Conservation (phyloP, 345 rosid species). For the Eucalyptus sp. region DNA sequence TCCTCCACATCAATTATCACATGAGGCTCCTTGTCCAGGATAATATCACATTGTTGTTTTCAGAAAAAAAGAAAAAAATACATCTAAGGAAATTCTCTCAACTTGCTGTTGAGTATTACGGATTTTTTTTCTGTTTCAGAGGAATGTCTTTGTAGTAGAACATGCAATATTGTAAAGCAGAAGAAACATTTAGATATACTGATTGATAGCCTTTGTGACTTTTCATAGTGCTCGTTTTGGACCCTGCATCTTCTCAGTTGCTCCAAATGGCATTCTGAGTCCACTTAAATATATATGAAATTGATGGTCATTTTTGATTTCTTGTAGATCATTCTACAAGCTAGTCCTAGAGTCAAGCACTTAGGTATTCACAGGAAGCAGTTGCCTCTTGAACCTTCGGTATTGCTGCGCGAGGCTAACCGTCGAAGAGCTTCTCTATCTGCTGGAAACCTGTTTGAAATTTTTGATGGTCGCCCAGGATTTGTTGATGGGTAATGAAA, state of each 20-base stretch:
- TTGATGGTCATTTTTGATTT: neutral
- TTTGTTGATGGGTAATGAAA: slow-evolving; percentile 64
- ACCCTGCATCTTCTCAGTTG: neutral
- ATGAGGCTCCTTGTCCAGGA: neutral
- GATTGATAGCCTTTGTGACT: neutral
- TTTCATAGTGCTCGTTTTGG: neutral
- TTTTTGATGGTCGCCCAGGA: slow-evolving; percentile 42
- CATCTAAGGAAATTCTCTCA: neutral
- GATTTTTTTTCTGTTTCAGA: neutral
- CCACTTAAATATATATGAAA: neutral
- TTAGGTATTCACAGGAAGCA: slow-evolving; percentile 82
- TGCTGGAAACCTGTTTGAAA: slow-evolving; percentile 79
- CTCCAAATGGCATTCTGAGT: neutral
- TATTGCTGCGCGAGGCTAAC: slow-evolving; percentile 91
- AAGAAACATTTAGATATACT: neutral
- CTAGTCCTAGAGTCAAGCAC: slow-evolving; percentile 55
- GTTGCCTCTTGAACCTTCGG: slow-evolving; percentile 93
- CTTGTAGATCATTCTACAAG: slow-evolving; percentile 75
- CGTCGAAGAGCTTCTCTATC: slow-evolving; percentile 94
- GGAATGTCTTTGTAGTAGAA: neutral
- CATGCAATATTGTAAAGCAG: neutral
- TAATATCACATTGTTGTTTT: neutral
- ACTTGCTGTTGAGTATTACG: neutral
- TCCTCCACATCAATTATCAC: neutral
- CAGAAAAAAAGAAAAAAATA: neutral